A percentile compares a stretch with the other conserved stretches of the same genome.
Conservation (phyloP, 768 basidiomycete genomes). For the Russula emetica region DNA sequence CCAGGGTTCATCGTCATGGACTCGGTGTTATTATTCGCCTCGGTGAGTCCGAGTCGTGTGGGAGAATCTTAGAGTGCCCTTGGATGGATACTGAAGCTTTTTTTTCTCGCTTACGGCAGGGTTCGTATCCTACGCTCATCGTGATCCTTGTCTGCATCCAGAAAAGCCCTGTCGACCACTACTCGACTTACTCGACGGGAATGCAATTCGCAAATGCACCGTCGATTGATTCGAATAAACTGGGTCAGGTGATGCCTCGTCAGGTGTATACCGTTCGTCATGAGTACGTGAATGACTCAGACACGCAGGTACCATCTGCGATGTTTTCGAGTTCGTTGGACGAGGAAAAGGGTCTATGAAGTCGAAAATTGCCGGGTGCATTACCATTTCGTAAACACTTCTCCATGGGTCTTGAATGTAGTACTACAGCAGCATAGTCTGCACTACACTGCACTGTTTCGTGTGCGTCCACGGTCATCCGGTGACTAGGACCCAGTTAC, state of each 20-base stretch:
- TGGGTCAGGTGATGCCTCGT: not conserved
- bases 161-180: constrained; percentile 19
- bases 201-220: constrained; percentile 7
- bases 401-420: too few relatives aligned
- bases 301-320: constrained; percentile 15
- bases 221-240: not conserved
- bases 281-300: constrained; percentile 10
- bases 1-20: constrained; percentile 14
- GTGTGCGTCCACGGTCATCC: too few relatives aligned
- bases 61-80: not conserved
- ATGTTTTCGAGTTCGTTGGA: constrained; percentile 12
- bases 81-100: not conserved
- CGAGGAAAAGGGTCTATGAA: constrained; percentile 13
- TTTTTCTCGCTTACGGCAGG: not conserved
- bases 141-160: constrained; percentile 20
- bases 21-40: constrained; percentile 8
- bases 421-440: too few relatives aligned
- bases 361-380: not conserved
- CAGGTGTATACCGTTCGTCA: constrained; percentile 12
- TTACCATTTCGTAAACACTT: not conserved
- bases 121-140: constrained; percentile 20
- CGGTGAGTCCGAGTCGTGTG: not conserved
- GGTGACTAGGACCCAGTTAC: too few relatives aligned
- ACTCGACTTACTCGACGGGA: constrained; percentile 14
- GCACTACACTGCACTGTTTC: too few relatives aligned